phyloP scores from a whole-genome alignment of 2,329 filamentous ascomycete species.

The Talaromyces funiculosus region DNA sequence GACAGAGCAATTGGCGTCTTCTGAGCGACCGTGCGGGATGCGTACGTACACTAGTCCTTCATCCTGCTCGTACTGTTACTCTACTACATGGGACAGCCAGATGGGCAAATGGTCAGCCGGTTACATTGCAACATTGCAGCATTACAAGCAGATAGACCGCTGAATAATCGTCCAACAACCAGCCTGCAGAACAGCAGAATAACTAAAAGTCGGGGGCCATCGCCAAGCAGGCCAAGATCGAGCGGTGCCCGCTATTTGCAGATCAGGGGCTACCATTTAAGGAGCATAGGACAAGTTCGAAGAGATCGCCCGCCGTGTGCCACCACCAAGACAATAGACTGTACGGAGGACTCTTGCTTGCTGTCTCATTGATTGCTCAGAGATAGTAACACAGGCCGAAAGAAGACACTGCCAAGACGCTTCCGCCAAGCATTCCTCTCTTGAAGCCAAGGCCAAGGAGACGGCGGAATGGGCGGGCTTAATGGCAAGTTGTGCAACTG shows the following conservation, averaged over 20 bases:
- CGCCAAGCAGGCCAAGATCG: slow-evolving; percentile 8
- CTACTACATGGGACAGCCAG: background rate
- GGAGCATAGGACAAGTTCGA: slow-evolving; percentile 9
- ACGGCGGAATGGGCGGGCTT: slow-evolving; percentile 5
- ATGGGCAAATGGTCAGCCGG: background rate
- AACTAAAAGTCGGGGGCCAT: background rate
- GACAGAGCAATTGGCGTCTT: background rate
- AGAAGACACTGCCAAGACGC: slow-evolving; percentile 8
- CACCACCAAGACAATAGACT: background rate
- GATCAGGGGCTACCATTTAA: slow-evolving; percentile 10
- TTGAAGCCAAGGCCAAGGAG: slow-evolving; percentile 1
- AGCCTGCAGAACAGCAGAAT: background rate
- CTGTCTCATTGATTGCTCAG: background rate
- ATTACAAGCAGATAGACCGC: background rate
- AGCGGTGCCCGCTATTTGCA: slow-evolving; percentile 11
- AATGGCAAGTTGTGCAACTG: background rate
- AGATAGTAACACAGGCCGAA: background rate
- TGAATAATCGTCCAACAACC: background rate
- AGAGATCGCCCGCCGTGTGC: slow-evolving; percentile 1
- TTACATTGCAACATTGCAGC: slow-evolving; percentile 6
- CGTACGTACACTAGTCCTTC: background rate
- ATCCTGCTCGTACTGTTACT: background rate
- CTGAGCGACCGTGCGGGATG: background rate
- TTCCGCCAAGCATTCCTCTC: slow-evolving; percentile 14
- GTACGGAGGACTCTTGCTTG: background rate